Conservation (phyloP, 257 asterid genomes). For the Gentiana dahurica region DNA sequence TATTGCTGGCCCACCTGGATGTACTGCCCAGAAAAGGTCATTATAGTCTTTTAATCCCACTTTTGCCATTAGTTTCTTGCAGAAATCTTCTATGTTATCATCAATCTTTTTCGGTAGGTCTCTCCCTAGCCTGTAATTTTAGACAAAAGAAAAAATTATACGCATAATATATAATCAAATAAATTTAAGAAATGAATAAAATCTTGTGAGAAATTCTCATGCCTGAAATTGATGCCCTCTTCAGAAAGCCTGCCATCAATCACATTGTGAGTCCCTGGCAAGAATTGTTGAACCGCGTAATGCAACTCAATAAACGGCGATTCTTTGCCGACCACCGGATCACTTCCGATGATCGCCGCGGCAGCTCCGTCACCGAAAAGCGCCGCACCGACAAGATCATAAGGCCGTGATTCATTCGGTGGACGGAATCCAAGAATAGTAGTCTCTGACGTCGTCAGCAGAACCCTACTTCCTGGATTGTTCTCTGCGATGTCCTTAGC, state of each 20-base stretch:
- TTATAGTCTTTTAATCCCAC: constrained; percentile 33
- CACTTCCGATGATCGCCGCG: constrained; percentile 52
- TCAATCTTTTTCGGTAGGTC: constrained; percentile 76
- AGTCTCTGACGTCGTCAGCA: constrained; percentile 75
- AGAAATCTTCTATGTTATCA: constrained; percentile 67
- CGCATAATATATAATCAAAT: too few species aligned
- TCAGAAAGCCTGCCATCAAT: constrained; percentile 73
- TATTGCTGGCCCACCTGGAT: constrained; percentile 93
- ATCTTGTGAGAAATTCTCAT: too few species aligned
- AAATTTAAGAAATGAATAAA: too few species aligned
- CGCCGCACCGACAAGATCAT: constrained; percentile 88
- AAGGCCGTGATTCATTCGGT: constrained; percentile 65
- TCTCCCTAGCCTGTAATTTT: constrained; percentile 37
- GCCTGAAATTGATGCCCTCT: constrained; percentile 65
- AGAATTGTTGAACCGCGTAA: constrained; percentile 60
- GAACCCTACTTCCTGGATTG: constrained; percentile 81
- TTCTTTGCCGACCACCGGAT: constrained; percentile 42
- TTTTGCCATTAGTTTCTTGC: constrained; percentile 40
- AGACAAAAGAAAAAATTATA: too few species aligned
- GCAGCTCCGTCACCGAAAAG: constrained; percentile 90
- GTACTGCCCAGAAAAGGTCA: constrained; percentile 91
- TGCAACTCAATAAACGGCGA: constrained; percentile 59
- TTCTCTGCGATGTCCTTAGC: constrained; percentile 95
- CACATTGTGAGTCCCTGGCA: constrained; percentile 49
- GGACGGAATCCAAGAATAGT: constrained; percentile 86